Conservation (phyloP, 768 basidiomycete genomes). For the Suillus subaureus region DNA sequence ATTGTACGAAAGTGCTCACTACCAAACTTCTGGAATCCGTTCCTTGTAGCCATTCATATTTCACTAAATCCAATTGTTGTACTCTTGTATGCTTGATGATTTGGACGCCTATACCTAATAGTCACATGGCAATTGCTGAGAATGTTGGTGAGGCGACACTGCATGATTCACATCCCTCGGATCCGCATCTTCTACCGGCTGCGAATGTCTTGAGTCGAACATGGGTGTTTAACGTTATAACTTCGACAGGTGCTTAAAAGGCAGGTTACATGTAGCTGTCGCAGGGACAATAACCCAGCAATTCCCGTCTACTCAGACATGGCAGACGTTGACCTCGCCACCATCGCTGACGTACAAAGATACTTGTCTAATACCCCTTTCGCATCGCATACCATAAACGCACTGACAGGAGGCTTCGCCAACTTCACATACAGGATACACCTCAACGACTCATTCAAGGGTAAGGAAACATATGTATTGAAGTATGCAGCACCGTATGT, state of each 20-base stretch:
- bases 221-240: background rate
- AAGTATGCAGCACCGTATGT: slow-evolving; percentile 58
- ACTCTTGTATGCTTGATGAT: slow-evolving; percentile 11
- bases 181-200: background rate
- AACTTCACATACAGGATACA: slow-evolving; percentile 64
- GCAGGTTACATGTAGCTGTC: background rate
- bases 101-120: background rate
- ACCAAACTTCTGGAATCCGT: slow-evolving; percentile 13
- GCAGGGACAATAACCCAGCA: background rate
- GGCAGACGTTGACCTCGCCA: slow-evolving; percentile 31
- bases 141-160: background rate
- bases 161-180: background rate
- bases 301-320: slow-evolving; percentile 15
- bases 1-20: slow-evolving; percentile 10
- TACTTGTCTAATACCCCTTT: slow-evolving; percentile 56
- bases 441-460: slow-evolving; percentile 42
- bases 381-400: slow-evolving; percentile 39
- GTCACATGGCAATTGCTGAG: background rate
- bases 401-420: slow-evolving; percentile 52
- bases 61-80: slow-evolving; percentile 16
- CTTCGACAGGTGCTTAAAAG: background rate
- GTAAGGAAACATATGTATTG: slow-evolving; percentile 50
- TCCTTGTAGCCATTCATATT: slow-evolving; percentile 23
- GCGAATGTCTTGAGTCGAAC: background rate
- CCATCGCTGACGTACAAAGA: slow-evolving; percentile 30